phyloP scores from a whole-genome alignment of 768 basidiomycete genomes.

The Royoungia palumana region DNA sequence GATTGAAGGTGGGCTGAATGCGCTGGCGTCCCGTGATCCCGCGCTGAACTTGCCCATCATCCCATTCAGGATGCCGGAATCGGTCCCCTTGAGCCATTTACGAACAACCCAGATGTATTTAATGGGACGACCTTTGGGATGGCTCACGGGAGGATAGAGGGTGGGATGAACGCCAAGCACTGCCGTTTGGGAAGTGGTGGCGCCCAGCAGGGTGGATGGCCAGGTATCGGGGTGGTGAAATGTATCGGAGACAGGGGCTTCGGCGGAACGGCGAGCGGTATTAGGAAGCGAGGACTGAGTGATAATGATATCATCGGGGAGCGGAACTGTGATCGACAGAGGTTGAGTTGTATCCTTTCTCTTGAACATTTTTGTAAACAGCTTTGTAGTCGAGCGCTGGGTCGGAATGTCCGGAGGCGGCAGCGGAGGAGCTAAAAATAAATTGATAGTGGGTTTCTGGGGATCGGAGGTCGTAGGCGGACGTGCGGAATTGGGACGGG shows the following conservation, averaged over 20 bases:
- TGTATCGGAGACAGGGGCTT: constrained; percentile 13
- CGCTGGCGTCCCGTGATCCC: constrained; percentile 22
- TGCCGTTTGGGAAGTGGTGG: constrained; percentile 36
- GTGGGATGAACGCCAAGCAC: constrained; percentile 70
- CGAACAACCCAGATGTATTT: constrained; percentile 76
- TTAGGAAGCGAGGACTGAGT: constrained; percentile 10
- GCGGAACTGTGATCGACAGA: constrained; percentile 22
- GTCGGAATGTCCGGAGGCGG: constrained; percentile 18
- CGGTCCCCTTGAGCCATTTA: constrained; percentile 66
- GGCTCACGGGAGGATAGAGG: constrained; percentile 47
- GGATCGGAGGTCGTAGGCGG: neutral
- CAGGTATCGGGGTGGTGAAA: constrained; percentile 10
- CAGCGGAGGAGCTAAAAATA: constrained; percentile 15
- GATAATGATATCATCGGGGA: constrained; percentile 22
- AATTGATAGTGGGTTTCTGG: constrained; percentile 12
- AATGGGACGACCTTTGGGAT: constrained; percentile 37
- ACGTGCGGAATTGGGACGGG: constrained; percentile 3
- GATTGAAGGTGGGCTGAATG: constrained; percentile 36
- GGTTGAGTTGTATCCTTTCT: constrained; percentile 37
- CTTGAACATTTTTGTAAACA: constrained; percentile 74
- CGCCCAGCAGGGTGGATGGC: constrained; percentile 11
- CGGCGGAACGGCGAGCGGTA: constrained; percentile 12
- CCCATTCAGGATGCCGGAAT: constrained; percentile 43
- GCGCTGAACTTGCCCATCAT: constrained; percentile 40
- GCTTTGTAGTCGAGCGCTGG: constrained; percentile 47